phyloP scores from a whole-genome alignment of 1,284 basidiomycete species.

The Naganishia liquefaciens region DNA sequence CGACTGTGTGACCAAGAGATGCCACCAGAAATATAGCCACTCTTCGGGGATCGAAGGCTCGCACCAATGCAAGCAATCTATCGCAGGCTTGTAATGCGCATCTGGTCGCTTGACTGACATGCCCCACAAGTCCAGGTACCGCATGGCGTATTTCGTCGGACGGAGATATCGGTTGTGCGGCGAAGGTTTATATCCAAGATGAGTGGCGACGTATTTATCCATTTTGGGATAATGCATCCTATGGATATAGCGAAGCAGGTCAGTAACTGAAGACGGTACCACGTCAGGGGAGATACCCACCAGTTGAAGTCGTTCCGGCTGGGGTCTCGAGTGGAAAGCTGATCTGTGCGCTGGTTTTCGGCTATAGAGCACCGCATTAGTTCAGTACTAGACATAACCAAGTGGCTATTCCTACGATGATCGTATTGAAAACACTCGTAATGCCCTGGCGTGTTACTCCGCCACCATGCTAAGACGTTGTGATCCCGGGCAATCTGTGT shows the following conservation, averaged over 20 bases:
- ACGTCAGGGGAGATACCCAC: not conserved
- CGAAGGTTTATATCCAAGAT: slow-evolving; percentile 23
- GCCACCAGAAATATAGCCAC: slow-evolving; percentile 26
- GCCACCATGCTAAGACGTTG: slow-evolving; percentile 20
- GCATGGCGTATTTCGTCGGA: slow-evolving; percentile 12
- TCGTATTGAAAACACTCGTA: slow-evolving; percentile 18
- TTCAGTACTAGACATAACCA: not conserved
- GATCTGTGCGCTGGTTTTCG: slow-evolving; percentile 1
- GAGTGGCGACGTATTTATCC: slow-evolving; percentile 24
- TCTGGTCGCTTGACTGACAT: slow-evolving; percentile 26
- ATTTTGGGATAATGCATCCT: slow-evolving; percentile 23
- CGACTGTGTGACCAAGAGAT: slow-evolving; percentile 29
- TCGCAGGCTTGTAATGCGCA: slow-evolving; percentile 18
- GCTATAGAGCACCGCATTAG: not conserved
- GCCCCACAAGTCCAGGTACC: slow-evolving; percentile 30
- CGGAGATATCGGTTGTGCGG: slow-evolving; percentile 10
- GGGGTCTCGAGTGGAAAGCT: not conserved
- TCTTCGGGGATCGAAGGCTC: slow-evolving; percentile 13
- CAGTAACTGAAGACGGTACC: too few relatives aligned
- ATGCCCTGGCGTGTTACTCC: slow-evolving; percentile 15
- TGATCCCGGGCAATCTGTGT: not conserved
- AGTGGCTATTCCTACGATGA: not conserved
- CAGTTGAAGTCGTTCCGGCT: not conserved
- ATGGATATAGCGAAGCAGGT: not conserved
- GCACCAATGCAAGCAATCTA: slow-evolving; percentile 29